Conservation (phyloP, 345 rosid species). For the Populus euphratica region DNA sequence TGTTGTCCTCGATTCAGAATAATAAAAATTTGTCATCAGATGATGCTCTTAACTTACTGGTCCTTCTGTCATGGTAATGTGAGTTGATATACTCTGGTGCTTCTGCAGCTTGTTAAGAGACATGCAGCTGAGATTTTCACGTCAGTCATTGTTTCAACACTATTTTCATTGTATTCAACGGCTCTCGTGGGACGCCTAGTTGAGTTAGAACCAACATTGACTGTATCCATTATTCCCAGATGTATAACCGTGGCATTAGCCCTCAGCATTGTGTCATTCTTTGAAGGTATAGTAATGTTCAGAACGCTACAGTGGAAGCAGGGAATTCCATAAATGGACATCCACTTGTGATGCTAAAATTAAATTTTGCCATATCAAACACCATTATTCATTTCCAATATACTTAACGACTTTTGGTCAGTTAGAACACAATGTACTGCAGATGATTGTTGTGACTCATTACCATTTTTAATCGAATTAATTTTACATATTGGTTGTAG, state of each 20-base stretch:
- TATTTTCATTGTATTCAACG: constrained; percentile 92
- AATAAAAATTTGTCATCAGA: too few relatives aligned
- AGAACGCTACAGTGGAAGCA: too few relatives aligned
- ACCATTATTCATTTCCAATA: too few relatives aligned
- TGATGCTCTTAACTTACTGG: too few relatives aligned
- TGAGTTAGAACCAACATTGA: constrained; percentile 68
- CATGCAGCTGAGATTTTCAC: constrained; percentile 94
- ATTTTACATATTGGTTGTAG: constrained; percentile 32
- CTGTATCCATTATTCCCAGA: constrained; percentile 81
- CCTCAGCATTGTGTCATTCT: constrained; percentile 86
- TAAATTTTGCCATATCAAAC: neutral
- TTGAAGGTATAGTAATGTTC: constrained; percentile 48
- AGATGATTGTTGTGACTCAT: neutral
- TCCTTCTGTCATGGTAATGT: neutral
- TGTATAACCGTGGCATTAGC: constrained; percentile 94
- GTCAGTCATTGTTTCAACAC: constrained; percentile 67
- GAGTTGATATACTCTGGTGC: neutral
- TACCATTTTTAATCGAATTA: neutral
- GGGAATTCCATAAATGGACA: too few relatives aligned
- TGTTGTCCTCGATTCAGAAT: neutral
- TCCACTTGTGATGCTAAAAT: too few relatives aligned
- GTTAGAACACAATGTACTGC: neutral
- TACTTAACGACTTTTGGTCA: neutral
- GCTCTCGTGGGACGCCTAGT: constrained; percentile 77
- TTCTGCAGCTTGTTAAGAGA: constrained; percentile 81